Evolutionary conservation across 1,139 yeast species (phyloP).

Genomic region (Pichia norvegensis): DNA sequence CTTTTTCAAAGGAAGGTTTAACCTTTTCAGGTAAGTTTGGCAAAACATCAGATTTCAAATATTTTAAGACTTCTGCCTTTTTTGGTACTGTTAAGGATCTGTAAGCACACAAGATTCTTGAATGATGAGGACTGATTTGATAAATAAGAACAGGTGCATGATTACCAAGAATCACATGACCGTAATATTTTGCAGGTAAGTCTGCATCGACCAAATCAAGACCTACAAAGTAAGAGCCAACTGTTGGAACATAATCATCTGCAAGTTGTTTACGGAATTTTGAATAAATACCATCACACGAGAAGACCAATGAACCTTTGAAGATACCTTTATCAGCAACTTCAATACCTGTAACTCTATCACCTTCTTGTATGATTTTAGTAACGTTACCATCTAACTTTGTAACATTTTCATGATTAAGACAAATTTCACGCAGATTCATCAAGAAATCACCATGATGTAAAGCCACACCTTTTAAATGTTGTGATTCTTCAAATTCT

Average conservation of each 20-base stretch:
- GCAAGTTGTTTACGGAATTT: conserved; percentile 74
- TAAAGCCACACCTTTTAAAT: conserved; percentile 71
- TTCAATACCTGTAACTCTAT: conserved; percentile 61
- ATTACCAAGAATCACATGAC: conserved; percentile 82
- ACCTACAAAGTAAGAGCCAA: conserved; percentile 85
- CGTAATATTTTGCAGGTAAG: conserved; percentile 67
- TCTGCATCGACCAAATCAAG: conserved; percentile 63
- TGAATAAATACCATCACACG: conserved; percentile 93
- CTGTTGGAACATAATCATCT: conserved; percentile 45
- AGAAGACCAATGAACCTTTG: conserved; percentile 58
- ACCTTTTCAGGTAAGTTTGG: conserved; percentile 61
- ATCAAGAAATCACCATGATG: conserved; percentile 85
- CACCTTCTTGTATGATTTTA: conserved; percentile 45
- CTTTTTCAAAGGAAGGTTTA: conserved; percentile 57
- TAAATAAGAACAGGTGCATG: conserved; percentile 86
- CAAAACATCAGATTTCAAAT: conserved; percentile 52
- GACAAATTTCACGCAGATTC: conserved; percentile 69
- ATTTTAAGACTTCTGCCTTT: conserved; percentile 46
- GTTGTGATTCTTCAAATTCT: conserved; percentile 54
- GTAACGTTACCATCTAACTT: conserved; percentile 77
- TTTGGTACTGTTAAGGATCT: conserved; percentile 71
- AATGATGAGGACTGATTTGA: conserved; percentile 75
- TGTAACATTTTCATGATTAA: conserved; percentile 61
- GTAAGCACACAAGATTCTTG: conserved; percentile 86
- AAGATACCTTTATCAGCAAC: conserved; percentile 36